Evolutionary conservation across 192 early-diverging fungal species (phyloP).

Genomic region (Martensiomyces pterosporus): DNA sequence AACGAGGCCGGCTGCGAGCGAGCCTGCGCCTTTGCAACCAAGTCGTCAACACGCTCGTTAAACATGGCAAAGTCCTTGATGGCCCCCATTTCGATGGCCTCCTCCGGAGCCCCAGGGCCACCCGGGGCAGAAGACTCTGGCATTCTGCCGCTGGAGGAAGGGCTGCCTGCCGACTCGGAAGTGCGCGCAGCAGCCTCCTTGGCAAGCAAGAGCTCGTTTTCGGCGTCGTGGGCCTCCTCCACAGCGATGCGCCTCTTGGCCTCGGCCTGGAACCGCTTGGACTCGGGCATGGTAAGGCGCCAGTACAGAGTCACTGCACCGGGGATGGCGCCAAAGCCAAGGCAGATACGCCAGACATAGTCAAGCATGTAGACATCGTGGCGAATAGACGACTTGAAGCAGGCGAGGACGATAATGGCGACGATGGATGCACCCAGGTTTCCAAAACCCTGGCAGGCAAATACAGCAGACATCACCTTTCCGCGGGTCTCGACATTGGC

Average conservation of each 20-base stretch:
- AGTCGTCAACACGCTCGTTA: not conserved
- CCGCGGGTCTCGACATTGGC: conserved; percentile 69
- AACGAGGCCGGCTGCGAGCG: not conserved
- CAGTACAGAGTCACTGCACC: conserved; percentile 75
- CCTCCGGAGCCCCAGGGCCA: not conserved
- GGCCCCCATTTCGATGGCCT: not conserved
- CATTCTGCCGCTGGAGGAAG: too few relatives aligned
- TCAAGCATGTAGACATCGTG: conserved; percentile 61
- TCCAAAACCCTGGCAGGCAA: conserved; percentile 87
- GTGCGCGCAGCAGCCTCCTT: conserved; percentile 2
- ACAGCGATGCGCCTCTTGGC: conserved; percentile 1
- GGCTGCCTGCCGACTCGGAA: too few relatives aligned
- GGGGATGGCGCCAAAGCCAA: conserved; percentile 76
- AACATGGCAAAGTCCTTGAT: not conserved
- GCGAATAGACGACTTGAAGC: conserved; percentile 59
- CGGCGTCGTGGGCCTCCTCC: not conserved
- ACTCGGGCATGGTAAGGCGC: conserved; percentile 84
- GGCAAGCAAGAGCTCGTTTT: conserved; percentile 1
- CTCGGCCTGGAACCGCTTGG: conserved; percentile 62
- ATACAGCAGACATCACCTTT: conserved; percentile 79
- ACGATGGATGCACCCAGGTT: conserved; percentile 70
- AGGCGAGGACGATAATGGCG: conserved; percentile 58
- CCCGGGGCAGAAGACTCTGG: not conserved
- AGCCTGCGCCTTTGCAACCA: not conserved
- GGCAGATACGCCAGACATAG: conserved; percentile 79